A percentile compares a stretch with the other conserved stretches of the same genome.
Evolutionary conservation across 208 protist genomes (phyloP).

Genomic region (Novymonas esmeraldas): DNA sequence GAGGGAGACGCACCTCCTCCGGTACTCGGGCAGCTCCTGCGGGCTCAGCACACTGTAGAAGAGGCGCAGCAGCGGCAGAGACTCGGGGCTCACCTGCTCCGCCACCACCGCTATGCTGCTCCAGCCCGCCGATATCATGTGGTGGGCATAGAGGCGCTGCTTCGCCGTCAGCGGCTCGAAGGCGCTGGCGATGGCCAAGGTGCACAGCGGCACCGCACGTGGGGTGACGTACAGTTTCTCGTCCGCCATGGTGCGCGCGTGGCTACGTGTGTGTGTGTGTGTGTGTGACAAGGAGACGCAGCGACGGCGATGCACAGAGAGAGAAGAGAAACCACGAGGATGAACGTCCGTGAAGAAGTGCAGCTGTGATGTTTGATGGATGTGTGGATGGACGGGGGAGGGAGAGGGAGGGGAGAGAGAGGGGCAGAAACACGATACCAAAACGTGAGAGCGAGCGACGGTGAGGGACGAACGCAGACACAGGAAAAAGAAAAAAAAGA

Average conservation of each 20-base stretch:
- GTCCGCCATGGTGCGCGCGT: conserved; percentile 3
- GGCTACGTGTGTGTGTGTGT: too few relatives aligned
- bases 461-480: too few relatives aligned
- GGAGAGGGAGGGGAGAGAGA: too few relatives aligned
- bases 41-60: conserved; percentile 48
- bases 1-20: conserved; percentile 11
- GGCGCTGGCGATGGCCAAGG: conserved; percentile 59
- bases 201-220: conserved; percentile 63
- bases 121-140: conserved; percentile 70
- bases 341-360: too few relatives aligned
- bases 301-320: too few relatives aligned
- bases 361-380: too few relatives aligned
- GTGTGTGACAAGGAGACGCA: neutral
- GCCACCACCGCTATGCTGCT: conserved; percentile 52
- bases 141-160: conserved; percentile 86
- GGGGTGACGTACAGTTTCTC: conserved; percentile 54
- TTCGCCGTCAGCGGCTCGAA: conserved; percentile 75
- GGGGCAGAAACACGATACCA: too few relatives aligned
- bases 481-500: too few relatives aligned
- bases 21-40: conserved; percentile 26
- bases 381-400: too few relatives aligned
- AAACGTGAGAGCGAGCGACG: too few relatives aligned
- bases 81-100: conserved; percentile 62
- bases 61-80: conserved; percentile 55
- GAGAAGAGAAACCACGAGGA: too few relatives aligned